Evolutionary conservation across 805 yeast species (phyloP), one percentile per base, ranked within the genome.

Genomic region (Pichia paraexigua): DNA sequence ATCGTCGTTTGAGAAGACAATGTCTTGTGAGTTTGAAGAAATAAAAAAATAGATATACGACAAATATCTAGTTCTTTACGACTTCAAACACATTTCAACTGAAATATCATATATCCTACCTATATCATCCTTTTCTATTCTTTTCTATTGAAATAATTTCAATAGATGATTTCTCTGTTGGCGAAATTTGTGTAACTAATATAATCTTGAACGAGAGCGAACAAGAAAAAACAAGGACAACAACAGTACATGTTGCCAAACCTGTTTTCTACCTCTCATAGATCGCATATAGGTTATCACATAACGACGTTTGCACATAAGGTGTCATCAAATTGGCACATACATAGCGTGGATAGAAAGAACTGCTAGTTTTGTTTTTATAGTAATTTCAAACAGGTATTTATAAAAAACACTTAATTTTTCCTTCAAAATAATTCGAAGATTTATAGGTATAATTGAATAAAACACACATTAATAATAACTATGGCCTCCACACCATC

Each of bases 1-100:
- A 78, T 0, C 64, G 85, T 44, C 70, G 67, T 52, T 76, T 84
- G 80, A 63, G 63, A 1, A 70, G 85, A 47, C 70, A 69, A 13
- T 51, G 48, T 22, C 41, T 47, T 25, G 53, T 51, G 7, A 30
- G 32, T 7, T 25, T 50, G 15, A 11, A 46, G 6, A 46, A 46
- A 20, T 37, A 35, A 35, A 8, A n/a, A 7, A 9, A 7, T n/a
- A 3, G 12, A 35, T 35, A n/a, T 35, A 7, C 9, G n/a, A 32
- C n/a, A 15, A 32, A 15, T 15, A 2, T 2, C 7, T n/a, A 32
- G 12, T 32, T 32, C n/a, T 4, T 4, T 3, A 32, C 3, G 30
- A 27, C 5, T 10, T 2, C 30, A 2, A 7, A 27, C 13, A 27
- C 3, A 9, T 27, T 27, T 27, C 3, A 6, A 27, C 3, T 11